phyloP scores from a whole-genome alignment of 169 alveolate species.

The Plasmodium fragile region DNA sequence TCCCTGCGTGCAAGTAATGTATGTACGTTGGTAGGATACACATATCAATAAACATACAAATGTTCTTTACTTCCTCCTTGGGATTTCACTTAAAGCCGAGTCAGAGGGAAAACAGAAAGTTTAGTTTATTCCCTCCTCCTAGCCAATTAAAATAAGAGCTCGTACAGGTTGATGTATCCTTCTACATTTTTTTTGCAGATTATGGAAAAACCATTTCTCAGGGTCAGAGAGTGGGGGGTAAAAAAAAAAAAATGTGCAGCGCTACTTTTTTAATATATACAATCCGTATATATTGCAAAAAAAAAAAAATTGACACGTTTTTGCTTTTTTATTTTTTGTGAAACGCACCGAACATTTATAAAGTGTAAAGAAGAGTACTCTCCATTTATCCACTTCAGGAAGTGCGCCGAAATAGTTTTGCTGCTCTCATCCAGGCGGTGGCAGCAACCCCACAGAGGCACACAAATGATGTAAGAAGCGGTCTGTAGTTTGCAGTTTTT shows the following conservation, averaged over 20 bases:
- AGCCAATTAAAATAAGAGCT: not conserved
- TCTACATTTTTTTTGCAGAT: not conserved
- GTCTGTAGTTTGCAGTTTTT: not conserved
- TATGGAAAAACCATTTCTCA: not conserved
- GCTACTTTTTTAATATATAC: not conserved
- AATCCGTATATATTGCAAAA: not conserved
- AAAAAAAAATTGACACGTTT: not conserved
- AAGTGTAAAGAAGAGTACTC: not conserved
- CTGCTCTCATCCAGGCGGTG: not conserved
- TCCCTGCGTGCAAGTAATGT: not conserved
- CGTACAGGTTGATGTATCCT: not conserved
- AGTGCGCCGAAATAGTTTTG: not conserved
- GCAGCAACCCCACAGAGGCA: not conserved
- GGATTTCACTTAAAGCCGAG: not conserved
- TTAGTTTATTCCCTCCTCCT: not conserved
- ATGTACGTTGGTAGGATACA: not conserved
- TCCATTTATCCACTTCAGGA: not conserved
- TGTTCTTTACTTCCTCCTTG: not conserved
- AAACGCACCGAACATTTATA: not conserved
- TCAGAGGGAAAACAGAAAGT: not conserved
- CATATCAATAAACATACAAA: not conserved
- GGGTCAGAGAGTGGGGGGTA: not conserved
- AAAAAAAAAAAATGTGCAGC: not conserved
- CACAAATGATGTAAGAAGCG: not conserved
- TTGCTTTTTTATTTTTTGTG: not conserved